Evolutionary conservation across 768 basidiomycete genomes (phyloP), one percentile per base, ranked within the genome.

Genomic region (Psilocybe sp.): DNA sequence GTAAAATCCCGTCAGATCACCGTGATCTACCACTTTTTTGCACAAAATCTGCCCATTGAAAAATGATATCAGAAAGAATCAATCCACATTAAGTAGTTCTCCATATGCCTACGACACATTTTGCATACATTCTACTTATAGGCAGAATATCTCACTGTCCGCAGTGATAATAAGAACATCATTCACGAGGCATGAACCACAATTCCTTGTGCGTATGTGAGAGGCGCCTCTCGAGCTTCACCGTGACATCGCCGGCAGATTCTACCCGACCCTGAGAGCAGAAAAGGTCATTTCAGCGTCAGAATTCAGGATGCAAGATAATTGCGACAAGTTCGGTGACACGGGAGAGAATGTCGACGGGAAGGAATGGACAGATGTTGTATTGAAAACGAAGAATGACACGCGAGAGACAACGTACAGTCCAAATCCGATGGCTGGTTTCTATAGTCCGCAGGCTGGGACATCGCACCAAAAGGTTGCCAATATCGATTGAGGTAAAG

Each of bases 371-470:
- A 7, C 4, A 28, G 23, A 28, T 28, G 23, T 28, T 28, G 23
- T 7, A 28, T 4, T 28, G 23, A 28, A 28, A 28, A 28, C 23
- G 23, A 7, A 28, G 7, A 28, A 28, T 28, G 23, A 28, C 23
- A 28, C 23, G 23, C 23, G 23, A 28, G 23, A 47, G n/a, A 37
- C 28, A 34, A 69, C 78, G 47, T 54, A 82, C 84, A 54, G 68
- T 78, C 82, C 84, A 85, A 10, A 77, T 60, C 35, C 81, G 69
- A 14, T 72, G 71, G 50, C 74, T 76, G 15, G 73, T 75, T 11
- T 81, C 67, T 38, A 85, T 66, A 47, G 69, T 77, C 39, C 62
- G 66, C 40, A 87, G 62, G 16, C 56, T 68, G 2, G 64, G 68
- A 18, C 74, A 70, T 3, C 57, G 52, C 28, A 59, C 57, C 66